Base-by-base conservation (phyloP, 306 rosid genomes). In the Glycyrrhiza uralensis region DNA sequence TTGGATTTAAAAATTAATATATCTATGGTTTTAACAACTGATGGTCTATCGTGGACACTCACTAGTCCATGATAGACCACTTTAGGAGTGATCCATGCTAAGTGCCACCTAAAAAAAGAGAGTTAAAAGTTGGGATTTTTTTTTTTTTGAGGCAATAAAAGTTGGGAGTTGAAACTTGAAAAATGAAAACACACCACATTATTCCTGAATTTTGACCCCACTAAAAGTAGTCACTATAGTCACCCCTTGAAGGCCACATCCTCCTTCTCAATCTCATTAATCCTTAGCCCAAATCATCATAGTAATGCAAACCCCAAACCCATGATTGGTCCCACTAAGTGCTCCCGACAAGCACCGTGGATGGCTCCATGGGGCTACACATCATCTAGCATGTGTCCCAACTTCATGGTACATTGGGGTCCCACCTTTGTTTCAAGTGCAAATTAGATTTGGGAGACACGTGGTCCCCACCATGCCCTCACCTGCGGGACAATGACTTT, bases 331-430 rank as follows among this genome's bases (percentile, higher is more conserved):
- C 96, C 92, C 90, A 87, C 85, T 78, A 72, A 74, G 89, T 77
- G 81, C 83, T 84, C 84, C 85, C 90, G 96, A 90, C 91, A 93
- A 73, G 85, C 88, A 85, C 93, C 88, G 75, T 82, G 86, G 79
- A 62, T 33, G 89, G 76, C 79, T 86, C 97, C 81, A 77, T 71
- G 1, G 14, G 76, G 58, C 73, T 79, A 89, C 85, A 84, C 83
- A 81, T 87, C 97, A 89, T 85, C 89, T 80, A 83, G 77, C 87
- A 83, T 89, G 92, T 86, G 90, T 83, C 91, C 85, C 88, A 91
- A 84, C 74, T 84, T 74, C 83, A 78, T 62, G 85, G 85, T 88
- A 83, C 84, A 76, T 23, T 12, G 7, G 82, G 96, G 79, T 73
- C 96, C 96, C 93, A 79, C 65, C 35, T 58, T 46, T 85, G 84